phyloP scores from a whole-genome alignment of 2,329 filamentous ascomycete genomes.

The Epichloe bromicola region DNA sequence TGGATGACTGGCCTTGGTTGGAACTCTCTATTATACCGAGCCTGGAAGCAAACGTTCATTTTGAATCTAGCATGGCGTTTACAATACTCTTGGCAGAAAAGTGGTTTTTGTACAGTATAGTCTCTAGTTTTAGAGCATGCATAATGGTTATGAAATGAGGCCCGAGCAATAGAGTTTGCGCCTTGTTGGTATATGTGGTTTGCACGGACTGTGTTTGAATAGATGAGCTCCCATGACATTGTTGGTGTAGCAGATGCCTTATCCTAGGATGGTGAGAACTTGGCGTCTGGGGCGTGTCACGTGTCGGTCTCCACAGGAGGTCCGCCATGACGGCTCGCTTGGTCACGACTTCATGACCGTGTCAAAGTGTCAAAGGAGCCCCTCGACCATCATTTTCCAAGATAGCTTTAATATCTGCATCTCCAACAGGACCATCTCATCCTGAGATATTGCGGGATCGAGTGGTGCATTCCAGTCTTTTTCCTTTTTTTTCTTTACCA shows the following conservation, averaged over 20 bases:
- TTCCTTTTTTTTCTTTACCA: neutral
- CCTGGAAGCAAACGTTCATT: conserved; percentile 6
- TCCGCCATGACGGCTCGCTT: conserved; percentile 17
- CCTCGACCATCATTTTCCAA: conserved; percentile 10
- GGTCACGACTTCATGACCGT: conserved; percentile 10
- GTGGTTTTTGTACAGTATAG: conserved; percentile 1
- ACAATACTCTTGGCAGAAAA: neutral
- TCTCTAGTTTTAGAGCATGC: neutral
- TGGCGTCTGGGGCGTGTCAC: conserved; percentile 10
- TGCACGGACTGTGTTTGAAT: too few relatives aligned
- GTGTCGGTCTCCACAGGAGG: conserved; percentile 13
- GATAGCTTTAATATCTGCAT: neutral
- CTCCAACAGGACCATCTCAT: conserved; percentile 19
- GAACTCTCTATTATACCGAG: neutral
- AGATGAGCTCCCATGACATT: too few relatives aligned
- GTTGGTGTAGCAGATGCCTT: neutral
- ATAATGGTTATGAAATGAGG: neutral
- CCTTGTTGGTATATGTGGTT: too few relatives aligned
- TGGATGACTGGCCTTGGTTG: neutral
- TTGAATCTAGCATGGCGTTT: conserved; percentile 11
- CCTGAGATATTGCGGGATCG: conserved; percentile 3
- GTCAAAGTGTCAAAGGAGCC: conserved; percentile 6
- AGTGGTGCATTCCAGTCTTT: neutral
- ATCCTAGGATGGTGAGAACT: neutral
- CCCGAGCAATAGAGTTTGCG: neutral